Evolutionary conservation across 208 protist species (phyloP).

Genomic region (Crithidia bombi): DNA sequence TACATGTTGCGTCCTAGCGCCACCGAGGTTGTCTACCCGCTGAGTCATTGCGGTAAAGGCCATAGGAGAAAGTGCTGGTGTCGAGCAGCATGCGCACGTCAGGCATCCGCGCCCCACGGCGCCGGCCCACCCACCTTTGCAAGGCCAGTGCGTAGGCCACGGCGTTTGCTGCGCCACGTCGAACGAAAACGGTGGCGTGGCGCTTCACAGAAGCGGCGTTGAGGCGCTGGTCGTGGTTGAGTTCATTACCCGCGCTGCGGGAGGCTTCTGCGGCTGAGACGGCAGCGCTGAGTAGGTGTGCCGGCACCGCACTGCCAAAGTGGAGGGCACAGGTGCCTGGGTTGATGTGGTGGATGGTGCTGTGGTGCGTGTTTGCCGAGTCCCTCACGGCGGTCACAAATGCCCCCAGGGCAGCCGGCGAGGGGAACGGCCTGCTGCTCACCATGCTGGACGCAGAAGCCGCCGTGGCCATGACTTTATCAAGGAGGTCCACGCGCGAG

Average conservation of each 20-base stretch:
- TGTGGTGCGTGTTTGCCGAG: conserved; percentile 17
- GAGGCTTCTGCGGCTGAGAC: conserved; percentile 6
- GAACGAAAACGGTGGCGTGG: background rate
- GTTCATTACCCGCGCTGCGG: background rate
- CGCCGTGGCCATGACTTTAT: background rate
- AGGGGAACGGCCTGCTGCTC: conserved; percentile 21
- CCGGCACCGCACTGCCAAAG: conserved; percentile 21
- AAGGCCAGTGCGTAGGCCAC: conserved; percentile 28
- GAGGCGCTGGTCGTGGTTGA: background rate
- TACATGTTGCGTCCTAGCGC: conserved; percentile 37
- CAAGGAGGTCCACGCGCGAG: background rate
- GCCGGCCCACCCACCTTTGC: conserved; percentile 4
- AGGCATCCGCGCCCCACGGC: background rate
- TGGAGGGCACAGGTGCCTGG: conserved; percentile 29
- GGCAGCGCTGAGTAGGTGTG: conserved; percentile 9
- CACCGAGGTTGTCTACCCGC: conserved; percentile 28
- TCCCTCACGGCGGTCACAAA: conserved; percentile 24
- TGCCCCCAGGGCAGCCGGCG: conserved; percentile 20
- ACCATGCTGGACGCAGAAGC: background rate
- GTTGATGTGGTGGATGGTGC: conserved; percentile 13
- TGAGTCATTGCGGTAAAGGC: conserved; percentile 19
- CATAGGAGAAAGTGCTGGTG: conserved; percentile 30
- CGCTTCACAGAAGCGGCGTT: conserved; percentile 4
- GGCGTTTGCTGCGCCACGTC: conserved; percentile 20
- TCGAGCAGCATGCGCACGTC: conserved; percentile 34